Conservation (phyloP, 345 rosid species). For the Rubroshorea leprosula region DNA sequence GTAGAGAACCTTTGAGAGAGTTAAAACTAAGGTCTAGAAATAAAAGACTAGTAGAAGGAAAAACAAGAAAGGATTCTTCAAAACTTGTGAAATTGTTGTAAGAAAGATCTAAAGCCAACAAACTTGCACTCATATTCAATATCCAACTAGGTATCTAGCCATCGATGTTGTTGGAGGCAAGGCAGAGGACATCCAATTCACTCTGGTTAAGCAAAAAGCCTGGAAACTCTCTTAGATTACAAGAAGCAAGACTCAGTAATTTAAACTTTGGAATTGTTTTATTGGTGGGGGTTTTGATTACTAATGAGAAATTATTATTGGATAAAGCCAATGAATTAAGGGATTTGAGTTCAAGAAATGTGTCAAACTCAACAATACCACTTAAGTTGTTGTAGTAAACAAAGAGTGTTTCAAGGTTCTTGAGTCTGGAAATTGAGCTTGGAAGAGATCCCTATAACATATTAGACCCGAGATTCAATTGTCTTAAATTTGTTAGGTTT, state of each 20-base stretch:
- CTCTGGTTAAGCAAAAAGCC: neutral
- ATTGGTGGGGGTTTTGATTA: neutral
- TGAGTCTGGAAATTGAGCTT: neutral
- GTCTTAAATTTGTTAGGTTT: constrained; percentile 1
- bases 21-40: neutral
- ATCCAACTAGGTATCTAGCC: constrained; percentile 2
- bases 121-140: neutral
- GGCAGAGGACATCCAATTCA: neutral
- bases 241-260: neutral
- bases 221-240: neutral
- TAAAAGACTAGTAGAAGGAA: neutral
- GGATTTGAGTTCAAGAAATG: neutral
- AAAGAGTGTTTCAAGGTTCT: neutral
- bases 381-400: neutral
- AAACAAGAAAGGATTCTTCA: neutral
- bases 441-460: constrained; percentile 12
- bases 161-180: neutral
- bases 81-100: neutral
- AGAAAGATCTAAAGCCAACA: neutral
- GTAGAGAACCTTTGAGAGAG: constrained; percentile 12
- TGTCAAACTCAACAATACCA: neutral
- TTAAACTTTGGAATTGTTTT: neutral
- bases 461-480: neutral
- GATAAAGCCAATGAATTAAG: neutral
- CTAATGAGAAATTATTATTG: neutral